Evolutionary conservation across 108 stramenopile genomes (phyloP).

Genomic region (Skeletonema costatum): DNA sequence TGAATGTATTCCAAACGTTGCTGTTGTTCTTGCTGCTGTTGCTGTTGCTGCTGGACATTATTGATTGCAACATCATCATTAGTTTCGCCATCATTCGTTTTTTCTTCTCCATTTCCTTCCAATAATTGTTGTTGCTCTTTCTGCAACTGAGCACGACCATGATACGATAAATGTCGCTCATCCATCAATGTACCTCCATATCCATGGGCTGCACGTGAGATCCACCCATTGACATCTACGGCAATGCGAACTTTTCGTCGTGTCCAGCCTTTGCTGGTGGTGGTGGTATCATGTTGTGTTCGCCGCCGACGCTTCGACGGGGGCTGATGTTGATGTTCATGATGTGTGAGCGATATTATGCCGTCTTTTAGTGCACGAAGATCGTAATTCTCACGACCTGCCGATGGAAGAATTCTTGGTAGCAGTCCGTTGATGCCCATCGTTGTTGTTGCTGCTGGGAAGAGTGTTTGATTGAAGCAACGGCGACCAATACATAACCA

Average conservation of each 20-base stretch:
- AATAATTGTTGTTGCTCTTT: neutral
- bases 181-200: slow-evolving; percentile 63
- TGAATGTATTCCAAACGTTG: slow-evolving; percentile 44
- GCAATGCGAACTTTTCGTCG: slow-evolving; percentile 65
- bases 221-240: slow-evolving; percentile 74
- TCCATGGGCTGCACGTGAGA: slow-evolving; percentile 63
- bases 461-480: too few species aligned
- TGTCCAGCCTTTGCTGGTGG: slow-evolving; percentile 4
- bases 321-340: neutral
- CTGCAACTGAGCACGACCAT: slow-evolving; percentile 61
- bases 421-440: slow-evolving; percentile 69
- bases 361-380: slow-evolving; percentile 40
- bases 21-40: slow-evolving; percentile 10
- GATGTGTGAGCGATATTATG: slow-evolving; percentile 3
- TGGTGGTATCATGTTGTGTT: slow-evolving; percentile 7
- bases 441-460: neutral
- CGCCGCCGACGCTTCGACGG: slow-evolving; percentile 4
- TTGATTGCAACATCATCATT: neutral
- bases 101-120: slow-evolving; percentile 1
- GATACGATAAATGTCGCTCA: slow-evolving; percentile 75
- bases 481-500: too few species aligned
- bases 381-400: slow-evolving; percentile 55
- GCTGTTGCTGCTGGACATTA: slow-evolving; percentile 8
- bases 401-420: slow-evolving; percentile 54
- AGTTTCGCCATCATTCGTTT: neutral